phyloP scores from a whole-genome alignment of 2,329 filamentous ascomycete genomes.

The Trichoderma polysporum region DNA sequence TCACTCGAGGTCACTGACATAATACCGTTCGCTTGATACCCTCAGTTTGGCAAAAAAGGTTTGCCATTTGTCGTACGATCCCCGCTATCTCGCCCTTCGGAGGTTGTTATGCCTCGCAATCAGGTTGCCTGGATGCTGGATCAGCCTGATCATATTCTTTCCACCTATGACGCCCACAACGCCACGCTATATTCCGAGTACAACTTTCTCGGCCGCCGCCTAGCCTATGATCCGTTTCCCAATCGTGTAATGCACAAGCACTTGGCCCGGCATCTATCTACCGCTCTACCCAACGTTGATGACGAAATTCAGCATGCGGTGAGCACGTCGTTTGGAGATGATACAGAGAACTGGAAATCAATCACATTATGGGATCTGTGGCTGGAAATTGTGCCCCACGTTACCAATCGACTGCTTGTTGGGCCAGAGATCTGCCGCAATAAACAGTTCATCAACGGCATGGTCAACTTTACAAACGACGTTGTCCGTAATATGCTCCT shows the following conservation, averaged over 20 bases:
- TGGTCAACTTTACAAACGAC: conserved; percentile 50
- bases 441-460: conserved; percentile 45
- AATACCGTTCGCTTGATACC: neutral
- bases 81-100: conserved; percentile 41
- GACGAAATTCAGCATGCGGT: conserved; percentile 40
- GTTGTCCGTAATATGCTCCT: conserved; percentile 47
- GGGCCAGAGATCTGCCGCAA: conserved; percentile 43
- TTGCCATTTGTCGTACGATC: conserved; percentile 44
- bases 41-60: conserved; percentile 42
- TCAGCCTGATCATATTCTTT: conserved; percentile 45
- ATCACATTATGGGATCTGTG: conserved; percentile 48
- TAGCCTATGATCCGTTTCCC: conserved; percentile 41
- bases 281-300: conserved; percentile 42
- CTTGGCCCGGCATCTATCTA: conserved; percentile 41
- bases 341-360: conserved; percentile 38
- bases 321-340: conserved; percentile 36
- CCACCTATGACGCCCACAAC: conserved; percentile 42
- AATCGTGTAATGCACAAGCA: conserved; percentile 45
- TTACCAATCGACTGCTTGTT: conserved; percentile 46
- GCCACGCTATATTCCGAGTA: conserved; percentile 40
- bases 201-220: conserved; percentile 42
- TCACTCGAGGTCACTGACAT: neutral
- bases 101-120: conserved; percentile 45
- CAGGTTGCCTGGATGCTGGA: conserved; percentile 49
- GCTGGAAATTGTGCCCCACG: conserved; percentile 42